A percentile compares a stretch with the other conserved stretches of the same genome.
These are phyloP conservation scores for Plantago coronopus DNA, from an alignment of 305 asterid species.

Conservation along the genomic window DNA sequence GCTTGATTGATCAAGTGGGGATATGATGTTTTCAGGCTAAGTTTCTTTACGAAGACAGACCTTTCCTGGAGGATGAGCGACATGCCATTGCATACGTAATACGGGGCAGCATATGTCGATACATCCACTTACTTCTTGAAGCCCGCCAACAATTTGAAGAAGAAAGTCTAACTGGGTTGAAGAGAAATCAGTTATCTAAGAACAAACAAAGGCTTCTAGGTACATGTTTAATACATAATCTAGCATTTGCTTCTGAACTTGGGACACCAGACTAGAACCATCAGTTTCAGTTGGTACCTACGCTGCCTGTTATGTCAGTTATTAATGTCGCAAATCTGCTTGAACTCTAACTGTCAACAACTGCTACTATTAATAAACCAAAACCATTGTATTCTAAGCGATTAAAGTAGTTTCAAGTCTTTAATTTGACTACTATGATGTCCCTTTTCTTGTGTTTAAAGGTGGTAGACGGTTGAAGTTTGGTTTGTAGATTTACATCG, in stretches of 20 bases:
- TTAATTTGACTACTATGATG: too few relatives aligned
- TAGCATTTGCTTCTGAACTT: background rate
- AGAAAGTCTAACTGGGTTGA: slow-evolving; percentile 23
- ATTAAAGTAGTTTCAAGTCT: background rate
- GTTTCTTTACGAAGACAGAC: slow-evolving; percentile 45
- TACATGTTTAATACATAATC: background rate
- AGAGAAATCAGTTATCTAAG: slow-evolving; percentile 12
- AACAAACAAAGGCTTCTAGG: slow-evolving; percentile 26
- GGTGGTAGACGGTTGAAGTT: too few relatives aligned
- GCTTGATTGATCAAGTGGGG: background rate
- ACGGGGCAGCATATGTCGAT: slow-evolving; percentile 50
- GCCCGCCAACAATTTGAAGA: slow-evolving; percentile 55
- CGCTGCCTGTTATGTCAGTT: background rate
- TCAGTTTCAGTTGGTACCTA: background rate
- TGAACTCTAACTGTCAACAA: too few relatives aligned
- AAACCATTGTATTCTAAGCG: too few relatives aligned
- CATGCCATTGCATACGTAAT: slow-evolving; percentile 39
- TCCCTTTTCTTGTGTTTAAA: too few relatives aligned
- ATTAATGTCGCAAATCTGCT: too few relatives aligned
- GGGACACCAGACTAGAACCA: background rate
- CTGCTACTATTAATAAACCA: too few relatives aligned
- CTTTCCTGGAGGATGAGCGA: slow-evolving; percentile 54
- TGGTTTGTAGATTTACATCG: background rate
- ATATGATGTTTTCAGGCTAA: slow-evolving; percentile 38
- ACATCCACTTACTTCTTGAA: slow-evolving; percentile 47